Conservation (phyloP, 2,329 filamentous ascomycete species). For the Xylariomycetidae sp. region DNA sequence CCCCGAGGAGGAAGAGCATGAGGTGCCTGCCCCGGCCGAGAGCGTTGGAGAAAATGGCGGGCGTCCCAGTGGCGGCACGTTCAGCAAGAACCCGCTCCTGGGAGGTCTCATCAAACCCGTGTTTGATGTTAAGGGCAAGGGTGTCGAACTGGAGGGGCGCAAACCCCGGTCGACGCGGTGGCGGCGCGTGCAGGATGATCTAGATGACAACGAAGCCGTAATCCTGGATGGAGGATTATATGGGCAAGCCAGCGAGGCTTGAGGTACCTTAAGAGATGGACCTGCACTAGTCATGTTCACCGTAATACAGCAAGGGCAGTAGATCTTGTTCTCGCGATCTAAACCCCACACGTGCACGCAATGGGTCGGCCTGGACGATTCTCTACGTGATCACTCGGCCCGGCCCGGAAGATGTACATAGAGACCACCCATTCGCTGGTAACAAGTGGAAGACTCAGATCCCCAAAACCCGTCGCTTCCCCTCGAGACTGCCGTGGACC, state of each 20-base stretch:
- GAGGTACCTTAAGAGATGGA: slow-evolving; percentile 3
- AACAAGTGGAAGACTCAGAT: too few species aligned
- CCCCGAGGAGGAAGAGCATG: slow-evolving; percentile 37
- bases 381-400: too few species aligned
- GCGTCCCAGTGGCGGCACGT: slow-evolving; percentile 45
- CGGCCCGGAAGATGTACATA: too few species aligned
- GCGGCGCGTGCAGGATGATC: slow-evolving; percentile 56
- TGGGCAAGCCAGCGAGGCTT: too few species aligned
- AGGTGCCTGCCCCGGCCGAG: slow-evolving; percentile 23
- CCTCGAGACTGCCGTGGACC: too few species aligned
- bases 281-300: too few species aligned
- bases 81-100: slow-evolving; percentile 63
- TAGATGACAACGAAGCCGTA: slow-evolving; percentile 51
- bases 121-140: slow-evolving; percentile 49
- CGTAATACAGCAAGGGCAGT: too few species aligned
- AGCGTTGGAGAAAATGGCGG: slow-evolving; percentile 22
- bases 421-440: too few species aligned
- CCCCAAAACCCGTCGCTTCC: too few species aligned
- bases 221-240: slow-evolving; percentile 52
- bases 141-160: slow-evolving; percentile 34
- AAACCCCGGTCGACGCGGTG: slow-evolving; percentile 41
- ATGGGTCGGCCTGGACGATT: too few species aligned
- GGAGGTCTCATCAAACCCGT: slow-evolving; percentile 60
- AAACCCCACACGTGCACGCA: too few species aligned
- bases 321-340: too few species aligned